Evolutionary conservation across 208 protist genomes (phyloP).

Genomic region (Crithidia acanthocephali): DNA sequence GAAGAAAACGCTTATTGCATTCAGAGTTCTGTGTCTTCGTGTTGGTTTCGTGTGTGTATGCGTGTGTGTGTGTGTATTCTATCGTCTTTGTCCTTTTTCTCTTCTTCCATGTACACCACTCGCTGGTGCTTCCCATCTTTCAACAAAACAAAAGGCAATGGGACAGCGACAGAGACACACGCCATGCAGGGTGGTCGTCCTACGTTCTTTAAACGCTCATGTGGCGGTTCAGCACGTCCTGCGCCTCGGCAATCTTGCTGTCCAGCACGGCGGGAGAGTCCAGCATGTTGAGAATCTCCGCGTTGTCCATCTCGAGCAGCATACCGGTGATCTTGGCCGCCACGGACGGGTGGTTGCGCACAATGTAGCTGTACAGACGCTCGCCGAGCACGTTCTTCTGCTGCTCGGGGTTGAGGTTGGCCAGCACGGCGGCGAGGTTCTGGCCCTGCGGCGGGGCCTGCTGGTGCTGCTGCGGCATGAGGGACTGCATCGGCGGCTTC

Average conservation of each 20-base stretch:
- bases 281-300: constrained; percentile 96
- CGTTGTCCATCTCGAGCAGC: constrained; percentile 98
- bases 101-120: too few species aligned
- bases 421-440: constrained; percentile 74
- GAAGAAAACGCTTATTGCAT: too few species aligned
- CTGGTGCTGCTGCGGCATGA: constrained; percentile 63
- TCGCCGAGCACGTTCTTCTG: constrained; percentile 97
- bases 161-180: too few species aligned
- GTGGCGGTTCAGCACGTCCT: constrained; percentile 95
- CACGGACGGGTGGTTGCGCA: constrained; percentile 77
- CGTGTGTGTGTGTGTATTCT: too few species aligned
- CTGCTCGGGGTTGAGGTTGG: constrained; percentile 77
- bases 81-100: too few species aligned
- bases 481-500: constrained; percentile 69
- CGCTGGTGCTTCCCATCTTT: too few species aligned
- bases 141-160: too few species aligned
- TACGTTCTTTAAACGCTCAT: constrained; percentile 57
- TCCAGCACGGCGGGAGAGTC: constrained; percentile 91
- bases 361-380: constrained; percentile 96
- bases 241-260: constrained; percentile 97
- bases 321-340: constrained; percentile 99
- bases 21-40: too few species aligned
- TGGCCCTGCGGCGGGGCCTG: constrained; percentile 50
- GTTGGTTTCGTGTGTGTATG: too few species aligned
- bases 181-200: too few species aligned